A percentile compares a stretch with the other conserved stretches of the same genome.
phyloP scores from a whole-genome alignment of 805 yeast genomes.

The Candida nitratophila region DNA sequence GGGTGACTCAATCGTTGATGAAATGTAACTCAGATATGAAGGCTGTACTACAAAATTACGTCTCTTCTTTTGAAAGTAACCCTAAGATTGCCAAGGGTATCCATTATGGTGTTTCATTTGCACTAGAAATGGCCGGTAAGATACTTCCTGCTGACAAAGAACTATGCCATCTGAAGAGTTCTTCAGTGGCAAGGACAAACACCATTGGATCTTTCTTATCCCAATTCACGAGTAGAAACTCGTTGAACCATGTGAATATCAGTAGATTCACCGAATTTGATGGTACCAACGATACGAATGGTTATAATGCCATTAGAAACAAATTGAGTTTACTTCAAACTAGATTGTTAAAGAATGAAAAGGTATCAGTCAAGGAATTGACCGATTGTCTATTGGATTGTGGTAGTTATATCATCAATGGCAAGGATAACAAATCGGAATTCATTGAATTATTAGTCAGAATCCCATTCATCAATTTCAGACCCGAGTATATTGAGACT shows the following conservation, averaged over 20 bases:
- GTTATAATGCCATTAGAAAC: constrained; percentile 6
- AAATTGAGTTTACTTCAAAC: constrained; percentile 3
- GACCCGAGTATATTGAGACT: constrained; percentile 48
- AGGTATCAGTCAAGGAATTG: constrained; percentile 26
- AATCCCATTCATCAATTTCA: constrained; percentile 66
- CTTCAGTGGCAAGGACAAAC: constrained; percentile 31
- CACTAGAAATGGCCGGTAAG: constrained; percentile 79
- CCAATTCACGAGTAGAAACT: constrained; percentile 66
- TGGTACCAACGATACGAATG: constrained; percentile 18
- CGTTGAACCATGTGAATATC: constrained; percentile 29
- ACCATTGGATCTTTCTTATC: constrained; percentile 69
- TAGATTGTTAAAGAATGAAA: constrained; percentile 2
- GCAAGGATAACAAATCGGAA: constrained; percentile 35
- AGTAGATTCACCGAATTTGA: constrained; percentile 14
- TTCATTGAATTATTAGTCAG: constrained; percentile 45
- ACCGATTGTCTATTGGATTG: constrained; percentile 34
- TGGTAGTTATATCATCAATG: constrained; percentile 33
- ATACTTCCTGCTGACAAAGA: constrained; percentile 65
- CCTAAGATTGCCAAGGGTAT: constrained; percentile 24
- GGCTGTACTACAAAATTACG: constrained; percentile 70
- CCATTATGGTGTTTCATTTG: constrained; percentile 83
- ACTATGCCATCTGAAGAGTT: constrained; percentile 36
- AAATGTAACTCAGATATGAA: constrained; percentile 69
- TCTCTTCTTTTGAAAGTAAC: constrained; percentile 32
- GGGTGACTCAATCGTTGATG: constrained; percentile 57